phyloP scores from a whole-genome alignment of 176 grass and related monocot genomes.

The Luzula sylvatica region DNA sequence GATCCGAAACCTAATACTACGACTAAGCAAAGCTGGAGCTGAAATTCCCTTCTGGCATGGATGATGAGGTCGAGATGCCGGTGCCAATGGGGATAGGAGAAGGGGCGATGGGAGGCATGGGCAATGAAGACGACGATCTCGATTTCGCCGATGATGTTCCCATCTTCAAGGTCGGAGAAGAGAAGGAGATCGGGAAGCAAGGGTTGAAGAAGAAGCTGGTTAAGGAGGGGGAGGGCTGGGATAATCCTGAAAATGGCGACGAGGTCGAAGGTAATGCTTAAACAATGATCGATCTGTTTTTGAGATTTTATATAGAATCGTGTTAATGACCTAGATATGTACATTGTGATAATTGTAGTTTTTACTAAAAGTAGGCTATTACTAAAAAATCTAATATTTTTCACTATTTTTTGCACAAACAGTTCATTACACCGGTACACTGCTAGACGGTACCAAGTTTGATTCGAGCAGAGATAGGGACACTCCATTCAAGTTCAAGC shows the following conservation, averaged over 20 bases:
- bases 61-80: conserved; percentile 81
- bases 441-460: conserved; percentile 96
- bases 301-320: not conserved
- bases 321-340: not conserved
- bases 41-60: conserved; percentile 30
- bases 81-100: conserved; percentile 39
- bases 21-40: conserved; percentile 8
- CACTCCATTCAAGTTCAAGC: conserved; percentile 84
- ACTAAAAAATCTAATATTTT: conserved; percentile 15
- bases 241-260: conserved; percentile 75
- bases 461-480: conserved; percentile 84
- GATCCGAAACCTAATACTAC: conserved; percentile 29
- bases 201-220: conserved; percentile 96
- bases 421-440: conserved; percentile 97
- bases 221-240: conserved; percentile 78
- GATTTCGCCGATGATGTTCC: conserved; percentile 44
- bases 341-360: not conserved
- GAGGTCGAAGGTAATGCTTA: conserved; percentile 75
- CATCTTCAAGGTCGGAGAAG: conserved; percentile 60
- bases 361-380: not conserved
- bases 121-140: conserved; percentile 29
- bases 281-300: not conserved
- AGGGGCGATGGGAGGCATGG: conserved; percentile 44
- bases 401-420: conserved; percentile 20
- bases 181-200: conserved; percentile 92